Evolutionary conservation across 306 rosid genomes (phyloP).

Genomic region (Pyrus communis): DNA sequence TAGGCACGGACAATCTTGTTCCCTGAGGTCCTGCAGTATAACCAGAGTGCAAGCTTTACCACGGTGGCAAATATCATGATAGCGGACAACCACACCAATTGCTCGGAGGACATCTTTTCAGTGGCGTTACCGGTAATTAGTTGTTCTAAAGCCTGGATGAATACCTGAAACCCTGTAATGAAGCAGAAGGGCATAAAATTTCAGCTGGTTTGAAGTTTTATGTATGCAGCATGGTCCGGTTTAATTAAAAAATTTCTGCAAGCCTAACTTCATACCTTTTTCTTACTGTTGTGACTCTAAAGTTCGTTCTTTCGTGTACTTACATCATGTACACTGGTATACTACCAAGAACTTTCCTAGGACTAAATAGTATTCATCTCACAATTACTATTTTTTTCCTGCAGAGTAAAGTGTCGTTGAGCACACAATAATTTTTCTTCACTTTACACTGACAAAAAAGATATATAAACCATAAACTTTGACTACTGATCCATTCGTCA

Average conservation of each 20-base stretch:
- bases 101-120: slow-evolving; percentile 45
- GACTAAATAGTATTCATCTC: not conserved
- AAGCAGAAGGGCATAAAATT: slow-evolving; percentile 2
- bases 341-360: not conserved
- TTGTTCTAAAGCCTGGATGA: slow-evolving; percentile 62
- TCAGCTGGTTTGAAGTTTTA: not conserved
- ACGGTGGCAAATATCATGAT: slow-evolving; percentile 73
- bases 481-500: not conserved
- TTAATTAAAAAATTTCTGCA: not conserved
- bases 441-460: not conserved
- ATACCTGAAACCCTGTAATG: slow-evolving; percentile 80
- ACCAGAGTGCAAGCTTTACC: slow-evolving; percentile 81
- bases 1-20: slow-evolving; percentile 86
- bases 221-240: not conserved
- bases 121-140: slow-evolving; percentile 39
- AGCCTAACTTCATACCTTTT: not conserved
- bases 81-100: slow-evolving; percentile 56
- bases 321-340: not conserved
- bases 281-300: not conserved
- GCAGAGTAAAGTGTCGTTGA: not conserved
- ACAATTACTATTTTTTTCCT: not conserved
- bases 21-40: slow-evolving; percentile 72
- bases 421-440: not conserved
- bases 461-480: not conserved
- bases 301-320: too few species aligned